Evolutionary conservation across 805 yeast genomes (phyloP).

Genomic region (Spathaspora passalidarum): DNA sequence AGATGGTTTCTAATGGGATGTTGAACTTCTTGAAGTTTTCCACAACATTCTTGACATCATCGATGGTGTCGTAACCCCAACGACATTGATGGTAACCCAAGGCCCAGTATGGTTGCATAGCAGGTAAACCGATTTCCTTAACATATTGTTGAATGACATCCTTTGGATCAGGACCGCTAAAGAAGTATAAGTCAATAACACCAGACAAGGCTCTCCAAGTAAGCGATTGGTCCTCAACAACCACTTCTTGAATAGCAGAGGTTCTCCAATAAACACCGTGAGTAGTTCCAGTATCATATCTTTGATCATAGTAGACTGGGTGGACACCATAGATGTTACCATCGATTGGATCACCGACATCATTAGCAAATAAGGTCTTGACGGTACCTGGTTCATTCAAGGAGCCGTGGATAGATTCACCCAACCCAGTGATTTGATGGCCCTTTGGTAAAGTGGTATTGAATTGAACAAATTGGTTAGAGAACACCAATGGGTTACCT

Average conservation of each 20-base stretch:
- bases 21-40: slow-evolving; percentile 14
- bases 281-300: slow-evolving; percentile 18
- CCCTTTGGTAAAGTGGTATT: slow-evolving; percentile 24
- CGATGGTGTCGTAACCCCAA: slow-evolving; percentile 21
- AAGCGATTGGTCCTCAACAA: slow-evolving; percentile 21
- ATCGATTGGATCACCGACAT: slow-evolving; percentile 22
- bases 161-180: slow-evolving; percentile 21
- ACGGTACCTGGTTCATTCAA: slow-evolving; percentile 22
- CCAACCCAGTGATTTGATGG: slow-evolving; percentile 27
- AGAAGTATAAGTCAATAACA: slow-evolving; percentile 24
- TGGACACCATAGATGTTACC: slow-evolving; percentile 31
- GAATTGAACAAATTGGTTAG: slow-evolving; percentile 29
- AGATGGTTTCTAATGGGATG: slow-evolving; percentile 22
- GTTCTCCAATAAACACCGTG: slow-evolving; percentile 32
- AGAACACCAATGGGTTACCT: slow-evolving; percentile 27
- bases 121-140: slow-evolving; percentile 19
- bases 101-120: slow-evolving; percentile 25
- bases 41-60: slow-evolving; percentile 16
- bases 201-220: slow-evolving; percentile 29
- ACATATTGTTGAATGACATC: slow-evolving; percentile 22
- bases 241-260: slow-evolving; percentile 25
- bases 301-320: slow-evolving; percentile 28
- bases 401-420: slow-evolving; percentile 28
- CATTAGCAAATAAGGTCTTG: slow-evolving; percentile 27
- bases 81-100: slow-evolving; percentile 25